phyloP scores from a whole-genome alignment of 257 asterid genomes.

The Voacanga thouarsii region DNA sequence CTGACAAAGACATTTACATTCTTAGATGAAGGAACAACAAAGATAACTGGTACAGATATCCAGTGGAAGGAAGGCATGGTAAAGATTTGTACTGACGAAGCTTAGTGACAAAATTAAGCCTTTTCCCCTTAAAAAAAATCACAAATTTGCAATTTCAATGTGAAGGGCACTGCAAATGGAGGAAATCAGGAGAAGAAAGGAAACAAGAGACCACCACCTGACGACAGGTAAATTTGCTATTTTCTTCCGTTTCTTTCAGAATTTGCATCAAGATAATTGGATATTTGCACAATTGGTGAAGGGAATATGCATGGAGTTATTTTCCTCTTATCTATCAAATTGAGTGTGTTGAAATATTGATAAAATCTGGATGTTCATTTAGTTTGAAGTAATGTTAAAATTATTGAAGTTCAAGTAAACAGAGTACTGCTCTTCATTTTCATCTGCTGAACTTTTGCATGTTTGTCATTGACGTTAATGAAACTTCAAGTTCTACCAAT shows the following conservation, averaged over 20 bases:
- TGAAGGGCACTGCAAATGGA: constrained; percentile 39
- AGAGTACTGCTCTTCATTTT: neutral
- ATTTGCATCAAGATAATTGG: neutral
- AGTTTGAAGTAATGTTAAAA: neutral
- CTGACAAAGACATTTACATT: constrained; percentile 43
- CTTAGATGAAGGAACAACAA: constrained; percentile 47
- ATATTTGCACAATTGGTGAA: neutral
- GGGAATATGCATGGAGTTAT: neutral
- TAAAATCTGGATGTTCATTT: neutral
- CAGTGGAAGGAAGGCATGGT: constrained; percentile 69
- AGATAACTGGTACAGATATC: constrained; percentile 45
- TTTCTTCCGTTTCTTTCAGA: neutral
- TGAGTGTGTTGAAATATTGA: neutral
- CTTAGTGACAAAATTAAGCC: constrained; percentile 2
- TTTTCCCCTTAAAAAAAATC: neutral
- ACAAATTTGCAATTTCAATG: constrained; percentile 10
- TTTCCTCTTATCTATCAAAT: neutral
- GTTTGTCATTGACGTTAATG: neutral
- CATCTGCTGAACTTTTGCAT: neutral
- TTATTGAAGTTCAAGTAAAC: neutral
- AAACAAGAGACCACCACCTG: constrained; percentile 39
- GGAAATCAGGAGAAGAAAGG: constrained; percentile 31
- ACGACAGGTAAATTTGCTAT: constrained; percentile 35
- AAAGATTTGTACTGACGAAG: neutral
- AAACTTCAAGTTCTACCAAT: neutral